phyloP scores from a whole-genome alignment of 2,329 filamentous ascomycete genomes.

The Diplodia sapinea region DNA sequence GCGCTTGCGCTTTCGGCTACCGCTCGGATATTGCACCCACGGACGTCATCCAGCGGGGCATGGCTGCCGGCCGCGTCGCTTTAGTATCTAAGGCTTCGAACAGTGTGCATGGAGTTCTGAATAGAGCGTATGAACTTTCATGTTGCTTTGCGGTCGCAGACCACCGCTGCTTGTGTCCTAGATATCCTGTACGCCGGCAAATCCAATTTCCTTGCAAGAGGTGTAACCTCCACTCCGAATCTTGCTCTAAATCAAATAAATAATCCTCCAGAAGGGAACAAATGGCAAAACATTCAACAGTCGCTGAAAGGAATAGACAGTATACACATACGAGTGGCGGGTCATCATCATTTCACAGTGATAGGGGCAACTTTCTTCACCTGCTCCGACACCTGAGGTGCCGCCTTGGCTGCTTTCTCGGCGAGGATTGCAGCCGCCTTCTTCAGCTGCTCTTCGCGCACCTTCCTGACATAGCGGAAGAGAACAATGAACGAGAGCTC shows the following conservation, averaged over 20 bases:
- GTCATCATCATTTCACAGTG: slow-evolving; percentile 38
- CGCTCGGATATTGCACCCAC: slow-evolving; percentile 15
- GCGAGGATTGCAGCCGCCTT: slow-evolving; percentile 70
- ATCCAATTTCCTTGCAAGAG: slow-evolving; percentile 14
- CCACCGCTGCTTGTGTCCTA: slow-evolving; percentile 4
- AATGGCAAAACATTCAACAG: not conserved
- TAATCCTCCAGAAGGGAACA: not conserved
- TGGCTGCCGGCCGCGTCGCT: not conserved
- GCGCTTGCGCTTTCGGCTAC: slow-evolving; percentile 14
- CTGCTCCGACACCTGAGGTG: slow-evolving; percentile 37
- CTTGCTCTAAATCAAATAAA: slow-evolving; percentile 22
- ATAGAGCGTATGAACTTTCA: not conserved
- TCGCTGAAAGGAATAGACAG: slow-evolving; percentile 6
- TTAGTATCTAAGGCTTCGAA: not conserved
- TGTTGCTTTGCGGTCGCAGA: not conserved
- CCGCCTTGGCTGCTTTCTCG: slow-evolving; percentile 53
- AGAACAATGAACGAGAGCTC: slow-evolving; percentile 87
- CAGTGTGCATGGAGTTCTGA: not conserved
- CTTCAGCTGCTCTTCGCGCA: slow-evolving; percentile 72
- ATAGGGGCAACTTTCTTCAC: slow-evolving; percentile 60
- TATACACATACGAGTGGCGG: not conserved
- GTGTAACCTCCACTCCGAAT: not conserved
- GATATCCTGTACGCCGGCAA: slow-evolving; percentile 7
- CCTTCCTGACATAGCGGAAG: slow-evolving; percentile 76
- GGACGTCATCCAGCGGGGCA: slow-evolving; percentile 15